Evolutionary conservation across 306 rosid genomes (phyloP).

Genomic region (Cicer bijugum): DNA sequence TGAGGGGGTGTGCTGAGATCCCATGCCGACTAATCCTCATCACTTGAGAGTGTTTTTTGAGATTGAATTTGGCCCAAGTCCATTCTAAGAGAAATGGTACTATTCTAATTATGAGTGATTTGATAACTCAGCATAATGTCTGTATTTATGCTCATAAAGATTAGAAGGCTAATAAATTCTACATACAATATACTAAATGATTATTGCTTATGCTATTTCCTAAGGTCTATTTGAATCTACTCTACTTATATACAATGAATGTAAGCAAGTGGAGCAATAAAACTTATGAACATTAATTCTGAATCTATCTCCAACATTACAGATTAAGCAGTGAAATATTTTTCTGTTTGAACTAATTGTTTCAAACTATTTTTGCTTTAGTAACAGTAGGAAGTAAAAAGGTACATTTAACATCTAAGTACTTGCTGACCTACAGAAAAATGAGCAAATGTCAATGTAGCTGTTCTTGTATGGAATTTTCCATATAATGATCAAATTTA

Average conservation of each 20-base stretch:
- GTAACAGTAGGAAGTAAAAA: constrained; percentile 9
- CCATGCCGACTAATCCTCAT: no score
- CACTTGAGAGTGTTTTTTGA: no score
- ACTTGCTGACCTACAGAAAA: constrained; percentile 19
- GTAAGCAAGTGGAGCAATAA: constrained; percentile 9
- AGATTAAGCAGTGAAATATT: constrained; percentile 1
- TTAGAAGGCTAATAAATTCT: background rate
- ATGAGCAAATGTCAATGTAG: constrained; percentile 12
- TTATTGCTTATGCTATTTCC: background rate
- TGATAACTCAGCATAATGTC: background rate
- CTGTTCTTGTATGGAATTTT: constrained; percentile 1
- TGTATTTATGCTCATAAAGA: no score
- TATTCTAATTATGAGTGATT: no score
- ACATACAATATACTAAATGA: background rate
- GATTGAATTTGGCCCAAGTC: no score
- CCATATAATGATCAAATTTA: constrained; percentile 30
- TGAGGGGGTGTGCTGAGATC: no score
- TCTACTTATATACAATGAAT: background rate
- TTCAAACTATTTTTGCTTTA: background rate
- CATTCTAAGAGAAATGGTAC: no score
- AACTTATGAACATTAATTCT: background rate
- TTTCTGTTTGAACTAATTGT: constrained; percentile 10
- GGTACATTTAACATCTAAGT: constrained; percentile 13
- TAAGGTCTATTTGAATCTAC: background rate
- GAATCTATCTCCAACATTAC: background rate